Conservation (phyloP, 768 basidiomycete species). For the Stropharia rugosoannulata region DNA sequence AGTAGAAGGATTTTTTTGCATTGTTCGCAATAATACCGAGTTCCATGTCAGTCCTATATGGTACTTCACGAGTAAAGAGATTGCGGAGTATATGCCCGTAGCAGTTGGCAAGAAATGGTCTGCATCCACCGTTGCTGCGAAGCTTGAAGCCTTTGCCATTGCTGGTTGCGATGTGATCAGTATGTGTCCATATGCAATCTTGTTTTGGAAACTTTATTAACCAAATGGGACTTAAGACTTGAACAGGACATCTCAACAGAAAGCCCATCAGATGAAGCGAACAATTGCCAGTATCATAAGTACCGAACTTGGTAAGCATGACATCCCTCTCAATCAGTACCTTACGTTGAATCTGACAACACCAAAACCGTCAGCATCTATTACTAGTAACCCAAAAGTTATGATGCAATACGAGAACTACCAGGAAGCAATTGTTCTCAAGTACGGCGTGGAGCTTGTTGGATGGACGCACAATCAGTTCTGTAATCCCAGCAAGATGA, state of each 20-base stretch:
- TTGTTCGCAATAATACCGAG: constrained; percentile 16
- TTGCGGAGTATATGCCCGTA: constrained; percentile 16
- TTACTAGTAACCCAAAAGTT: constrained; percentile 4
- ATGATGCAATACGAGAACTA: constrained; percentile 19
- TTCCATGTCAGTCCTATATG: constrained; percentile 17
- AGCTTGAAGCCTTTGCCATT: constrained; percentile 11
- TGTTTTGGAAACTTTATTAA: neutral
- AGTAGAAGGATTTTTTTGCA: constrained; percentile 23
- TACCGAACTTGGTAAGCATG: neutral
- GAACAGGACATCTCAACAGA: constrained; percentile 2
- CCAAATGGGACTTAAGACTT: neutral
- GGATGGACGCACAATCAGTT: constrained; percentile 17
- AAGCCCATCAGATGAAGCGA: neutral
- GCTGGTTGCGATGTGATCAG: constrained; percentile 10
- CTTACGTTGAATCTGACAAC: neutral
- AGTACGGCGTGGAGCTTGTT: constrained; percentile 14
- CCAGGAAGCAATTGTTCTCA: constrained; percentile 12
- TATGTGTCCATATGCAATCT: neutral
- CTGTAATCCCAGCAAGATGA: constrained; percentile 8
- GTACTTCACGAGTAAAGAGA: constrained; percentile 17
- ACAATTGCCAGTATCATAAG: neutral
- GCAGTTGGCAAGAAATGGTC: constrained; percentile 11
- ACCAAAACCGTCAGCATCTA: too few species aligned
- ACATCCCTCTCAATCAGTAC: neutral
- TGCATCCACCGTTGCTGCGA: neutral